phyloP scores from a whole-genome alignment of 2,329 filamentous ascomycete genomes.

The Trichophyton rubrum region DNA sequence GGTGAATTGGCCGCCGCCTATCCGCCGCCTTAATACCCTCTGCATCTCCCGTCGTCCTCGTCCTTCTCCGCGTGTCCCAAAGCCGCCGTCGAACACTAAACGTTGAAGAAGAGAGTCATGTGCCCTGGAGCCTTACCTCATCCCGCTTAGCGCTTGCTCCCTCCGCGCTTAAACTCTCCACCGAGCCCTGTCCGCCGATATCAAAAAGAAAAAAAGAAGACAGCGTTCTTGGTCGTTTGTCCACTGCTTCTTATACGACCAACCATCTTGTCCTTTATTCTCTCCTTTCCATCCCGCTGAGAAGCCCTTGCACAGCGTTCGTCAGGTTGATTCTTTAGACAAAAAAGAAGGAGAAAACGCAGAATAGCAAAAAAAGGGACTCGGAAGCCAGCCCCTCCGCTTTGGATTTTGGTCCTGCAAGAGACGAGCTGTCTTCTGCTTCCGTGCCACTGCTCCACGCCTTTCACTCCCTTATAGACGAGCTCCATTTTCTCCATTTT shows the following conservation, averaged over 20 bases:
- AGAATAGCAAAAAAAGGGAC: background rate
- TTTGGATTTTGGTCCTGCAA: background rate
- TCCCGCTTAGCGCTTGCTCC: slow-evolving; percentile 7
- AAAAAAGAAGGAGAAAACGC: too few relatives aligned
- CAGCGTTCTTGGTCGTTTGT: background rate
- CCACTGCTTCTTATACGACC: background rate
- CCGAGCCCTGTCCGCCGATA: background rate
- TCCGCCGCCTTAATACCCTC: background rate
- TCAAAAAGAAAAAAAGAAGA: background rate
- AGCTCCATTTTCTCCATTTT: slow-evolving; percentile 1
- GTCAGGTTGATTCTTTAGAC: background rate
- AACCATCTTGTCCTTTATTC: background rate
- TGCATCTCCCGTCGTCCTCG: background rate
- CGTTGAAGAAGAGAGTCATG: slow-evolving; percentile 1
- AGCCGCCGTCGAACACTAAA: background rate
- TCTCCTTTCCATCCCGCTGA: background rate
- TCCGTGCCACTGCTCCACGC: slow-evolving; percentile 1
- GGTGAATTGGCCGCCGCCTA: background rate
- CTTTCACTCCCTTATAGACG: slow-evolving; percentile 7
- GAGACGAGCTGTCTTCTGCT: background rate
- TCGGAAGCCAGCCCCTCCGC: background rate
- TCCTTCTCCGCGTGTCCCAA: background rate
- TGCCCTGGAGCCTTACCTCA: slow-evolving; percentile 2
- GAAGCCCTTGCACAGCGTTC: background rate
- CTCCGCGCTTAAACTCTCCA: slow-evolving; percentile 5